Base-by-base conservation (phyloP, 768 basidiomycete species). In the Paxillus ammoniavirescens region DNA sequence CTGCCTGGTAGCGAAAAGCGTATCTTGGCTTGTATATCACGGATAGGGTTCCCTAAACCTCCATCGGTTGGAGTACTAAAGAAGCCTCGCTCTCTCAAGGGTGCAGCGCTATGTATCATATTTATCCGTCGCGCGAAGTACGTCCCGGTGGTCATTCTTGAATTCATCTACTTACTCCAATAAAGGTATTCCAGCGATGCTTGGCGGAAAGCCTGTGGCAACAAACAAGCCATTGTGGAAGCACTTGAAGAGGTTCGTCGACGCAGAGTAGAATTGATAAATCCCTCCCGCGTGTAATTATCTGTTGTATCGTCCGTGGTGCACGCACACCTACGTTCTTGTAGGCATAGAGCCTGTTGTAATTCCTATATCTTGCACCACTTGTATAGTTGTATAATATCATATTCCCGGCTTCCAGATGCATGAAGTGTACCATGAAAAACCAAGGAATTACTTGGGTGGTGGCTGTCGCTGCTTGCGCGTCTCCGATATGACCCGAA, bases 211-310 rank as follows among this genome's bases (percentile, higher is more conserved):
- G 82, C 89, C 50, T 75, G 77, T 36, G 73, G 77, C 33, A 75
- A 79, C 7, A 91, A 83, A 64, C 75, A 81, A 59, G 82, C 82
- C 3, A 75, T 93, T 40, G 71, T 75, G 4, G 77, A 79, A 37
- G 91, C 91, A 6, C 68, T 91, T 35, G 78, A 89, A 58, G 87
- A 91, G 43, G 87, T 91, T 8, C 80, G 86, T 45, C 77, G 75
- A 52, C 73, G 75, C 50, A 73, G 86, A 59, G 69, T 70, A 56
- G 28, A 45, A 41, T 13, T 46, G 35, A 50, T 67, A 52, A 35
- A 42, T 4, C 13, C 54, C 13, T 38, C 48, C n/a, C 31, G n/a
- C 21, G 35, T 54, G 36, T 43, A 14, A 26, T 33, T 47, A 23
- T 13, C 30, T 36, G 17, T 33, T 42, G 35, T 47, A 40, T 44